Evolutionary conservation across 768 basidiomycete species (phyloP), one percentile per base, ranked within the genome.

Genomic region (Jaapia argillacea): DNA sequence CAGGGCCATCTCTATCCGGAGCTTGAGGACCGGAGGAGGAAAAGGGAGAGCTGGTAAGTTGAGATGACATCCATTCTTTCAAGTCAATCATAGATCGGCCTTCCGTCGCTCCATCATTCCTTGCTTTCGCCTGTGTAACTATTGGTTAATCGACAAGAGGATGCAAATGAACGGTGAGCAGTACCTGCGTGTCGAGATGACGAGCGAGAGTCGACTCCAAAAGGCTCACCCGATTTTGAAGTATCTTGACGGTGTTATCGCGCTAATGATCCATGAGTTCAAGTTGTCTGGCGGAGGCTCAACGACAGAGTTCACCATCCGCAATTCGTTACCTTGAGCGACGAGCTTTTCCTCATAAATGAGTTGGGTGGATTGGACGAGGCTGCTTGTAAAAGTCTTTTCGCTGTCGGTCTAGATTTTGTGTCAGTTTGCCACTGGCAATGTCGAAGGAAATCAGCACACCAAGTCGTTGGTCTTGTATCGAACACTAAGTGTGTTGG

Each of bases 301-400:
- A n/a, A n/a, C n/a, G n/a, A n/a, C n/a, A n/a, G n/a, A n/a, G 58
- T 64, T 35, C 47, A 77, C 77, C 48, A 70, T 64, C 46, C 69
- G 70, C 23, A 81, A 64, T 43, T 79, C 76, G 49, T 79, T 77
- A 41, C 64, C 64, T 54, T 78, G 78, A 21, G 62, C 65, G 24
- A 78, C 67, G 27, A 71, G 59, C 14, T 72, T 70, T 41, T 76
- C 67, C 47, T 77, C 77, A 49, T 77, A 68, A 18, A 71, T 56
- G 7, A 65, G 63, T 41, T 70, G 64, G 13, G 72, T 65, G 38
- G 69, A 56, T 31, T 59, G 59, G 48, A 74, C 63, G 24, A 81
- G 50, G 39, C 61, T 57, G 41, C 66, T 57, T 5, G 74, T 69
- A 38, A 81, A 66, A 3, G 58, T 64, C 52, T 68, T 74, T 54